Conservation (phyloP, 495 filamentous ascomycete genomes). For the Parachaetomium inaequale region DNA sequence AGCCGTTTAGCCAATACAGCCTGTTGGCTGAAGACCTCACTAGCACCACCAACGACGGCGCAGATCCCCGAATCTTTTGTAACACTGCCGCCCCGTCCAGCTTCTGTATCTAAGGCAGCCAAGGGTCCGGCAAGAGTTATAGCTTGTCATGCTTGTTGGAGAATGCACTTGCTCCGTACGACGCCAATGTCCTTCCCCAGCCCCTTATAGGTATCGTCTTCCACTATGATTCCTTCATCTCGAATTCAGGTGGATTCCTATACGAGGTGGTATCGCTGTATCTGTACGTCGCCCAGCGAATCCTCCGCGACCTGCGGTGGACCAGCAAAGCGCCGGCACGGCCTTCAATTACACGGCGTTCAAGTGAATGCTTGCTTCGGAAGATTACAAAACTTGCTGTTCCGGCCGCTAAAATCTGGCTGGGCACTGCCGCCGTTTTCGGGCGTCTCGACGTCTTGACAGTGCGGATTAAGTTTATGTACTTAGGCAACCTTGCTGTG, state of each 20-base stretch:
- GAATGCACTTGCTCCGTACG: slow-evolving; percentile 50
- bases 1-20: slow-evolving; percentile 40
- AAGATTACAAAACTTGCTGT: too few relatives aligned
- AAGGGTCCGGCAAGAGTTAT: slow-evolving; percentile 75
- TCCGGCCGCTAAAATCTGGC: too few relatives aligned
- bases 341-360: slow-evolving; percentile 56
- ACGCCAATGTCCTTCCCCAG: slow-evolving; percentile 37
- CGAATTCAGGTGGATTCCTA: slow-evolving; percentile 46
- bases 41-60: slow-evolving; percentile 2
- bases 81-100: slow-evolving; percentile 67
- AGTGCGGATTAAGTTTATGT: too few relatives aligned
- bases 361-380: slow-evolving; percentile 31
- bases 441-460: too few relatives aligned
- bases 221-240: slow-evolving; percentile 62
- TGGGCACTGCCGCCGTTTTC: too few relatives aligned
- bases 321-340: slow-evolving; percentile 34
- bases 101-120: slow-evolving; percentile 71
- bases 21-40: slow-evolving; percentile 36
- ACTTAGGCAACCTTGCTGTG: too few relatives aligned
- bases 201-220: slow-evolving; percentile 65
- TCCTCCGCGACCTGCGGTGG: slow-evolving; percentile 59
- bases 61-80: slow-evolving; percentile 56
- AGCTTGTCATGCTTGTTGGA: slow-evolving; percentile 69
- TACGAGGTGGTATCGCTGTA: slow-evolving; percentile 75
- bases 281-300: slow-evolving; percentile 53